A percentile compares a stretch with the other conserved stretches of the same genome.
These are phyloP conservation scores for Xylaria acuta DNA, from an alignment of 495 filamentous ascomycete genomes.

Conservation along the genomic window DNA sequence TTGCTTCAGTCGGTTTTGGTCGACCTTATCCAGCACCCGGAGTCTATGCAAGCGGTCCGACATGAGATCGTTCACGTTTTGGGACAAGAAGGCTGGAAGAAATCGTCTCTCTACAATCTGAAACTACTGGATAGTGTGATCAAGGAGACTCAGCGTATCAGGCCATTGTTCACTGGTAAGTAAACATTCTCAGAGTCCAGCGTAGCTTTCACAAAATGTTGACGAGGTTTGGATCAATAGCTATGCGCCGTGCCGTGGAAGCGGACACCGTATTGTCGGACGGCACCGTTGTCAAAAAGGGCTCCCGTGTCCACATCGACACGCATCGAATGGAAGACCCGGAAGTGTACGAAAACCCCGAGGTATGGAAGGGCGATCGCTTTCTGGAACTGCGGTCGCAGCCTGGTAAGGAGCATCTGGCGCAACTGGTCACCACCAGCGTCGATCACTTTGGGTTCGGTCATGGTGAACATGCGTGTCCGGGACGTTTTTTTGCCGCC, in stretches of 20 bases:
- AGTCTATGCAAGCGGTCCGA: constrained; percentile 44
- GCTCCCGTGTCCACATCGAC: constrained; percentile 48
- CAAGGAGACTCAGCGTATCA: constrained; percentile 54
- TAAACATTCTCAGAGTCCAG: constrained; percentile 3
- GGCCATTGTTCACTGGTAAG: constrained; percentile 45
- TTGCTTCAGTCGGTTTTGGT: constrained; percentile 43
- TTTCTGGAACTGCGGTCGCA: constrained; percentile 50
- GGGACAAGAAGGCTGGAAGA: constrained; percentile 49
- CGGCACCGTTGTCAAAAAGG: constrained; percentile 57
- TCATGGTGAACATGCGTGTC: constrained; percentile 48
- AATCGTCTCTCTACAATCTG: constrained; percentile 58
- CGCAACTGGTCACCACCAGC: constrained; percentile 55
- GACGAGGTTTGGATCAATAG: not conserved
- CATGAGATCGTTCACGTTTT: constrained; percentile 46
- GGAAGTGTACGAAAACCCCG: constrained; percentile 49
- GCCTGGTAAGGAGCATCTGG: constrained; percentile 48
- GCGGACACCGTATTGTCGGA: constrained; percentile 52
- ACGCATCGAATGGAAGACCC: constrained; percentile 45
- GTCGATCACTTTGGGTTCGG: constrained; percentile 47
- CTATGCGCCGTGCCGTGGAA: constrained; percentile 46
- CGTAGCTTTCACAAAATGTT: not conserved
- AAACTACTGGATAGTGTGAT: constrained; percentile 59
- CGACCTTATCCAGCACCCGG: constrained; percentile 46
- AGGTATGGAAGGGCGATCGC: constrained; percentile 54
- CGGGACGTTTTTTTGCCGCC: constrained; percentile 52